Base-by-base conservation (phyloP, 805 yeast genomes). In the Candida fluviatilis region DNA sequence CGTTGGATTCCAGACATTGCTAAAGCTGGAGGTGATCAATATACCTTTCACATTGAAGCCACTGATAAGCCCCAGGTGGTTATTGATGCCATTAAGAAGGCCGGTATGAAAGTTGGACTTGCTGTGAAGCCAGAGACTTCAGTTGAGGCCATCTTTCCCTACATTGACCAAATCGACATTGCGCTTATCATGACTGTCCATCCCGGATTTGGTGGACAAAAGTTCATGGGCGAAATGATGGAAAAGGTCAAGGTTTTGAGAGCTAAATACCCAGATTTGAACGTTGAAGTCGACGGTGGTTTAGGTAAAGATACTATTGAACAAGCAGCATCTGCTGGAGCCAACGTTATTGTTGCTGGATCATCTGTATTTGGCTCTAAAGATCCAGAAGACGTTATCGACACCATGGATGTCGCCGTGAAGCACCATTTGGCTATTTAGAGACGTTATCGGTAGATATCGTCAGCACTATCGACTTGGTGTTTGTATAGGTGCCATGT, bases 181-280 rank as follows among this genome's bases (percentile, higher is more conserved):
- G 90, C 87, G n/a, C 72, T 93, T 41, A 83, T 93, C 31, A 93
- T 91, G 98, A 93, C 99, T 2, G 98, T 93, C 25, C 99, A 93
- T 66, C 99, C 99, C 11, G 99, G 99, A 0, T 91, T 93, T 59
- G 99, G 99, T 16, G 99, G 99, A 33, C 99, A 93, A 66, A 84
- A 84, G 61, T 93, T 93, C 71, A 89, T 87, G 96, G 68, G 79
- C 14, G 86, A 80, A 42, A 90, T 91, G 96, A 90, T 93, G 98
- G 88, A 95, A 45, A 91, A 91, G 65, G 98, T 91, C 35, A 82
- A 78, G 50, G 71, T 69, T 21, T 71, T 93, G 51, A 80, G 99
- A 62, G 62, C 58, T 27, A 75, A 71, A 52, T 88, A 73, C 60
- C 96, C 97, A 10, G 58, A 80, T 14, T 68, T 91, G 58, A 82